A percentile compares a stretch with the other conserved stretches of the same genome.
These are phyloP conservation scores for Ogataea philodendri DNA, from an alignment of 805 yeast genomes.

Conservation along the genomic window DNA sequence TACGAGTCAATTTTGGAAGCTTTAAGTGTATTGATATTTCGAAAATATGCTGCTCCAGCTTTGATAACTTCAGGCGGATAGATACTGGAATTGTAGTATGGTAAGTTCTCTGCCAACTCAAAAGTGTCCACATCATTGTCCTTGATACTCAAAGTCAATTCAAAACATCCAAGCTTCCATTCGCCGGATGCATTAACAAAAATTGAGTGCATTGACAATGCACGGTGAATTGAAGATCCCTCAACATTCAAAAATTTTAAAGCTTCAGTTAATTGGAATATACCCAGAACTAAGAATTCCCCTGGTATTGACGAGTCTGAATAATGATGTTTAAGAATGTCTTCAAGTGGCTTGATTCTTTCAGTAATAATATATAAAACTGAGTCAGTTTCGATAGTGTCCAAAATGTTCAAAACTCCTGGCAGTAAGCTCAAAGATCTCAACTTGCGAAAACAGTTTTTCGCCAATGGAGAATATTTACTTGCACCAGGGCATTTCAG, in stretches of 20 bases:
- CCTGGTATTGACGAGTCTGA: constrained; percentile 26
- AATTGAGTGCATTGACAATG: constrained; percentile 53
- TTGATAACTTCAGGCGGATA: constrained; percentile 53
- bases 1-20: constrained; percentile 61
- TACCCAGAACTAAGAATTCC: constrained; percentile 49
- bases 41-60: constrained; percentile 42
- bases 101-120: constrained; percentile 28
- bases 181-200: constrained; percentile 71
- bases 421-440: constrained; percentile 62
- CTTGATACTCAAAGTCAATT: constrained; percentile 52
- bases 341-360: constrained; percentile 52
- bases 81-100: constrained; percentile 21
- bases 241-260: constrained; percentile 58
- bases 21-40: constrained; percentile 22
- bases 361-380: constrained; percentile 65
- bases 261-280: constrained; percentile 53
- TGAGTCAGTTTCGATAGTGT: constrained; percentile 60
- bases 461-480: constrained; percentile 38
- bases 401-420: constrained; percentile 61
- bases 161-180: constrained; percentile 85
- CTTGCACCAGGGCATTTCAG: constrained; percentile 37
- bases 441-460: constrained; percentile 44
- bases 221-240: constrained; percentile 62
- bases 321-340: constrained; percentile 33
- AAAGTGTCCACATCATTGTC: constrained; percentile 39